These are phyloP conservation scores for Claviceps cyperi DNA, from an alignment of 2,329 filamentous ascomycete species.

Conservation along the genomic window DNA sequence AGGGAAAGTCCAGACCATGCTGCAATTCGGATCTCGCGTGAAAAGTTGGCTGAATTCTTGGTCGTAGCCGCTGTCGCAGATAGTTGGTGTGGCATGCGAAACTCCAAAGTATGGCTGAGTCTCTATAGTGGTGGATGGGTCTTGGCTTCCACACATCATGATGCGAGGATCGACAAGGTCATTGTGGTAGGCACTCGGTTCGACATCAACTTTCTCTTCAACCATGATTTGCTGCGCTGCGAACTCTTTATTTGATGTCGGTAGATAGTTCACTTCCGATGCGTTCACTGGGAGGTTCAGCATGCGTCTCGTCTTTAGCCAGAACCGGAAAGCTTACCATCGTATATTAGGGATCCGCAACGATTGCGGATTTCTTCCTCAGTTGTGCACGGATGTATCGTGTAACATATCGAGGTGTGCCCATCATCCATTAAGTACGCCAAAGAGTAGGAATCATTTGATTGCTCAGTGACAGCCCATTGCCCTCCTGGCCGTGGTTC, in stretches of 20 bases:
- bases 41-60: neutral
- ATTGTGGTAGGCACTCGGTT: neutral
- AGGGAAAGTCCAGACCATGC: neutral
- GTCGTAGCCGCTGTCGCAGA: neutral
- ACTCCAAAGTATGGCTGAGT: neutral
- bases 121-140: neutral
- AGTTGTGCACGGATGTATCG: slow-evolving; percentile 7
- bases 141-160: neutral
- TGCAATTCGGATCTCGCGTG: neutral
- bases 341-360: slow-evolving; percentile 6
- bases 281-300: neutral
- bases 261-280: neutral
- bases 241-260: neutral
- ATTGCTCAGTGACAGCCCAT: slow-evolving; percentile 7
- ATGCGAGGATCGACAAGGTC: neutral
- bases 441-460: slow-evolving; percentile 4
- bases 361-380: slow-evolving; percentile 5
- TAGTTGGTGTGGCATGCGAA: neutral
- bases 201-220: neutral
- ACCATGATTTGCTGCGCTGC: neutral
- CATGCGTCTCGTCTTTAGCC: neutral
- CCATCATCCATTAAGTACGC: slow-evolving; percentile 6
- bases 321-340: slow-evolving; percentile 2
- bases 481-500: slow-evolving; percentile 8
- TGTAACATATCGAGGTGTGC: slow-evolving; percentile 2